Evolutionary conservation across 2,329 filamentous ascomycete genomes (phyloP).

Genomic region (Trematosphaeria pertusa): DNA sequence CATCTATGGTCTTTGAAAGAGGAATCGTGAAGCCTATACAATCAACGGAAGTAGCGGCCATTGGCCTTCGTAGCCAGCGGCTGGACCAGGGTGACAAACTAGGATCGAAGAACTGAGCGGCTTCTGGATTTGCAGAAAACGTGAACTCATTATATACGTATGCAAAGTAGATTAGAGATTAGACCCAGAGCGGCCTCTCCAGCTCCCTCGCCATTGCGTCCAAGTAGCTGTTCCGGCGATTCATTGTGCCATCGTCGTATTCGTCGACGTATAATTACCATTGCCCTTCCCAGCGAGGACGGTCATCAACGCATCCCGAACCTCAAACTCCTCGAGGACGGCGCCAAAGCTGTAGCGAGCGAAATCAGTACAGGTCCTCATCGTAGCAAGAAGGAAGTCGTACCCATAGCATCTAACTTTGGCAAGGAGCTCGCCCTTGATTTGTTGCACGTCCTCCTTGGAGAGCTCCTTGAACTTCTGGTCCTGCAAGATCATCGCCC

Average conservation of each 20-base stretch:
- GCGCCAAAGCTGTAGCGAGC: slow-evolving; percentile 69
- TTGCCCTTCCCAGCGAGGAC: slow-evolving; percentile 66
- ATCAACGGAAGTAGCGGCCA: no score
- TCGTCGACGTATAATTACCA: slow-evolving; percentile 9
- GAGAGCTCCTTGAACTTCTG: slow-evolving; percentile 68
- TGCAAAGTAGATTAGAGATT: slow-evolving; percentile 32
- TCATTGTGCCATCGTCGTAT: slow-evolving; percentile 1
- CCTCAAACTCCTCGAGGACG: slow-evolving; percentile 75
- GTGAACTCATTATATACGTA: slow-evolving; percentile 19
- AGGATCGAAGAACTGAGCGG: no score
- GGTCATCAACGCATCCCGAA: slow-evolving; percentile 77
- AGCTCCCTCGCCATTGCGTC: neutral
- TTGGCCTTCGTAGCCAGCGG: no score
- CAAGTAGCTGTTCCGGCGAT: neutral
- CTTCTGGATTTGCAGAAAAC: neutral
- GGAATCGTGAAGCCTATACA: no score
- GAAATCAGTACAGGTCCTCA: neutral
- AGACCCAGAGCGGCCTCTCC: slow-evolving; percentile 11
- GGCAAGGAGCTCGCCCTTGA: slow-evolving; percentile 75
- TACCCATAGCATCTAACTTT: slow-evolving; percentile 95
- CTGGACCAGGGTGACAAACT: no score
- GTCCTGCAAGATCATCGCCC: slow-evolving; percentile 75
- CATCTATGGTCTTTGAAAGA: no score
- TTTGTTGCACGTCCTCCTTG: slow-evolving; percentile 70
- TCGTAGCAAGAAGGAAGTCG: slow-evolving; percentile 45